Conservation (phyloP, 2,329 filamentous ascomycete genomes). For the Cordyceps cicadae region DNA sequence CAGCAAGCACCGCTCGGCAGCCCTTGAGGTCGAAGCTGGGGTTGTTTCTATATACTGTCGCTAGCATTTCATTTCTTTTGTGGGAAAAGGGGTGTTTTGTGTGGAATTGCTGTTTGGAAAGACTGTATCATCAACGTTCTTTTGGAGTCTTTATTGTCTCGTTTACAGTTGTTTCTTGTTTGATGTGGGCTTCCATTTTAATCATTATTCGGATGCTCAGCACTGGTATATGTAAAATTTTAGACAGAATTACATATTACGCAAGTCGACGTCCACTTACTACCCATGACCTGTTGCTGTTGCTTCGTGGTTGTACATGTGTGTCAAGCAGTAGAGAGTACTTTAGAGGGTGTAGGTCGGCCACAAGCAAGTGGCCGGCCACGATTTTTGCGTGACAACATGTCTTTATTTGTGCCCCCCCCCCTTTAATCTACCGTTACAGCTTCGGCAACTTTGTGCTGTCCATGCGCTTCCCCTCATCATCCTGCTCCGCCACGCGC, state of each 20-base stretch:
- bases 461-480: slow-evolving; percentile 66
- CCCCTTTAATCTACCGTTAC: slow-evolving; percentile 16
- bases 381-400: too few relatives aligned
- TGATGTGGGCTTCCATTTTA: not conserved
- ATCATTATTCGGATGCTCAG: slow-evolving; percentile 16
- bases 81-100: slow-evolving; percentile 9
- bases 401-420: not conserved
- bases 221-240: not conserved
- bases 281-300: not conserved
- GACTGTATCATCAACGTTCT: slow-evolving; percentile 5
- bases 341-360: too few relatives aligned
- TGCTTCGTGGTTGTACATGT: not conserved
- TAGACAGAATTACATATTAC: slow-evolving; percentile 5
- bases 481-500: slow-evolving; percentile 67
- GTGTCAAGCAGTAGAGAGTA: too few relatives aligned
- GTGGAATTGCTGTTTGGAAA: slow-evolving; percentile 5
- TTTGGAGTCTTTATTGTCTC: not conserved
- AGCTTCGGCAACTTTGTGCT: slow-evolving; percentile 44
- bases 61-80: not conserved
- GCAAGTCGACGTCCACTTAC: not conserved
- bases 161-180: not conserved
- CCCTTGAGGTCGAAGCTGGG: not conserved
- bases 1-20: slow-evolving; percentile 24
- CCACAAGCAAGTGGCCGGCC: too few relatives aligned
- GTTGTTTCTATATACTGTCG: not conserved